phyloP scores from a whole-genome alignment of 768 basidiomycete genomes.

The Polyporus arcularius region DNA sequence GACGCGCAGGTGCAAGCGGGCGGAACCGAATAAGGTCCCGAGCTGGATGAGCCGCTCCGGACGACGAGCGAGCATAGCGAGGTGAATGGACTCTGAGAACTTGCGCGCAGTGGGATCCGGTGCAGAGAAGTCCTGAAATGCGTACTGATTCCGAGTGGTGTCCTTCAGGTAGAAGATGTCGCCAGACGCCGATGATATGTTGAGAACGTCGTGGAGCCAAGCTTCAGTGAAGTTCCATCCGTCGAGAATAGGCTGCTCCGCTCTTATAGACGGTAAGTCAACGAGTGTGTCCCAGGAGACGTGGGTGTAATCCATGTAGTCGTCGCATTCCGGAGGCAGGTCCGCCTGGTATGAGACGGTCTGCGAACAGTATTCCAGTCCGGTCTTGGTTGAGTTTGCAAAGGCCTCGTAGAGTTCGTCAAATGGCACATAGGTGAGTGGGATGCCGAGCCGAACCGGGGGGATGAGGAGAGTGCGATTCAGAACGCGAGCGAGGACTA shows the following conservation, averaged over 20 bases:
- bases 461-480: conserved; percentile 81
- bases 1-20: conserved; percentile 56
- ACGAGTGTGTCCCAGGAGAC: conserved; percentile 75
- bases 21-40: conserved; percentile 78
- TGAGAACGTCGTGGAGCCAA: conserved; percentile 48
- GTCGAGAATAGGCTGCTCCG: conserved; percentile 45
- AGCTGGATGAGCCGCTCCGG: conserved; percentile 60
- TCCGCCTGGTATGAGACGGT: conserved; percentile 38
- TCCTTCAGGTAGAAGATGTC: conserved; percentile 57
- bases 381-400: conserved; percentile 47
- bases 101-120: conserved; percentile 31
- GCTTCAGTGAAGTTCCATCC: conserved; percentile 50
- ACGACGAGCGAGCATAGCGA: conserved; percentile 41
- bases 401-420: conserved; percentile 22
- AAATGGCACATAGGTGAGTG: conserved; percentile 41
- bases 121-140: conserved; percentile 49
- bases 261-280: conserved; percentile 44
- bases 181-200: conserved; percentile 28
- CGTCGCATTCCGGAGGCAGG: conserved; percentile 50
- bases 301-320: conserved; percentile 60
- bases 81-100: conserved; percentile 45
- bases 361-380: conserved; percentile 51
- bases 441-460: conserved; percentile 66
- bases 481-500: conserved; percentile 66
- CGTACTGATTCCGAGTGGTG: conserved; percentile 59